Conservation (phyloP, 768 basidiomycete species). For the Boletellus ananiceps region DNA sequence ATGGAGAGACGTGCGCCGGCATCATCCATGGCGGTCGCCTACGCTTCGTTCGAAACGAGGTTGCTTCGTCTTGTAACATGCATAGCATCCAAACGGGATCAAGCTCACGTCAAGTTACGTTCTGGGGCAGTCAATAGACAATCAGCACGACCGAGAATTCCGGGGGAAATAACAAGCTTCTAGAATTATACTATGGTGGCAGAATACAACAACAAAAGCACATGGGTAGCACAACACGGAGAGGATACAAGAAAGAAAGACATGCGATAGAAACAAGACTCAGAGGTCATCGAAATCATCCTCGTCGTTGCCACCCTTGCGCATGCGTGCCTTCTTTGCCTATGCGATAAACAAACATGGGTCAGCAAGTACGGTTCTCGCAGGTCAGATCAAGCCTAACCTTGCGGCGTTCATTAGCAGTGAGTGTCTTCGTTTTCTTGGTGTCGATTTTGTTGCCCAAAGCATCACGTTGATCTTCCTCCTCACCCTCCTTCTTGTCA, state of each 20-base stretch:
- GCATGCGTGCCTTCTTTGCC: constrained; percentile 93
- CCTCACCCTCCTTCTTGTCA: constrained; percentile 89
- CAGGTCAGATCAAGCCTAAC: constrained; percentile 27
- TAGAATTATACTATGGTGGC: constrained; percentile 17
- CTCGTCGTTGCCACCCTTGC: constrained; percentile 76
- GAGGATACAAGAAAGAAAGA: constrained; percentile 11
- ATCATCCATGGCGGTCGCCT: too few species aligned
- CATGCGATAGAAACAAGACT: constrained; percentile 14
- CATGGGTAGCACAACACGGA: constrained; percentile 12
- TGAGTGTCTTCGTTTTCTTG: constrained; percentile 85
- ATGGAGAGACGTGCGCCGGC: too few species aligned
- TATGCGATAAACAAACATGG: constrained; percentile 4
- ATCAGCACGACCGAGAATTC: too few species aligned
- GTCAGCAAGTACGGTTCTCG: constrained; percentile 10
- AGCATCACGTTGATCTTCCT: constrained; percentile 90
- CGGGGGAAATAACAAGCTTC: neutral
- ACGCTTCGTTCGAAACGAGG: too few species aligned
- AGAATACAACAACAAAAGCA: constrained; percentile 15
- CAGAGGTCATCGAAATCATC: constrained; percentile 63
- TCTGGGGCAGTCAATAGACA: too few species aligned
- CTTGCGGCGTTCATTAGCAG: constrained; percentile 80
- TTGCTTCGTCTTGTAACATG: too few species aligned
- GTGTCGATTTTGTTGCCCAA: constrained; percentile 95
- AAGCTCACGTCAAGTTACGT: too few species aligned
- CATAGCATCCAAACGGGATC: too few species aligned